Base-by-base conservation (phyloP, 192 early-diverging fungal species). In the Coemansia sp. region DNA sequence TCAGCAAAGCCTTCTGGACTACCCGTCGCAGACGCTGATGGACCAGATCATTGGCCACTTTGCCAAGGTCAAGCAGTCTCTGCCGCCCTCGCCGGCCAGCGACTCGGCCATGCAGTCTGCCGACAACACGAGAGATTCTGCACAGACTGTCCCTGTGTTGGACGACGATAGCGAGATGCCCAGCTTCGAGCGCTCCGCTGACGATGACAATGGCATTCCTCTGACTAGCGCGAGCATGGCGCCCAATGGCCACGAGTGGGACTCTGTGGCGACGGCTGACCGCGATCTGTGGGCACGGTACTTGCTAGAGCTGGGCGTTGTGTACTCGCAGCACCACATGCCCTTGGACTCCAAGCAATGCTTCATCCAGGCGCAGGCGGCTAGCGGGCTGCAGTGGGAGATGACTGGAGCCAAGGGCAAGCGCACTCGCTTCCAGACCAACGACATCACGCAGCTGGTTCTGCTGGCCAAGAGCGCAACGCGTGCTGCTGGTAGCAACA, bases 381-480 rank as follows among this genome's bases (percentile, higher is more conserved):
- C 87, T 12, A 93, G 92, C 49, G 89, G 93, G 22, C 86, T 99
- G 62, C 77, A 88, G 68, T 98, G 94, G 93, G 85, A 89, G 60
- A 72, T 99, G 57, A 95, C 94, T 0, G 97, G 97, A 24, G 93
- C 92, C 24, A 75, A 95, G 64, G 97, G 97, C 70, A 88, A 87
- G 66, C 89, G 96, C 43, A 99, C 97, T 29, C 94, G 92, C 79
- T 97, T 97, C 85, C 97, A 99, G 78, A 83, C 78, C 2, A 93
- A 88, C 70, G 95, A 97, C 80, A 87, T 93, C 1, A 86, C 95
- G 10, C 97, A 99, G 70, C 86, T 99, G 9, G 94, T 98, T 13
- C 81, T 99, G n/a, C 61, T 94, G 16, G 97, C 97, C 1, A 89
- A 92, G 69, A 95, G 93, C 78, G 72, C 85, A 4, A 74, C 73